Conservation (phyloP, 192 early-diverging fungal genomes). For the Glomus cerebriforme region DNA sequence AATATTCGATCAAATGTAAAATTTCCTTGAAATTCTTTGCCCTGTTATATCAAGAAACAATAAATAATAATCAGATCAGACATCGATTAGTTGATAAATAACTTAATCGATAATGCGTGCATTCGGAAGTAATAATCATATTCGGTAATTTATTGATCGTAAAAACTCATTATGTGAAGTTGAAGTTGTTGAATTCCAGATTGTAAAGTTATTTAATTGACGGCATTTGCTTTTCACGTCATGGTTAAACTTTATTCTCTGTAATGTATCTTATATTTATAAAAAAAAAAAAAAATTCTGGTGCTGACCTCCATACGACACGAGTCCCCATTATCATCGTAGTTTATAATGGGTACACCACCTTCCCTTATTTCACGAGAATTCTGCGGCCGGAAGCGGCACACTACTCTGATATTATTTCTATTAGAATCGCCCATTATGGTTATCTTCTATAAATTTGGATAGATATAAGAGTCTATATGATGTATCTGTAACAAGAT, state of each 20-base stretch:
- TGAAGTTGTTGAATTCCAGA: too few relatives aligned
- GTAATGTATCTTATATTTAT: not conserved
- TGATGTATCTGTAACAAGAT: not conserved
- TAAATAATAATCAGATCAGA: not conserved
- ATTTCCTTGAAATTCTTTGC: slow-evolving; percentile 64
- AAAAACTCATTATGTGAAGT: not conserved
- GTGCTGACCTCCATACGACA: slow-evolving; percentile 49
- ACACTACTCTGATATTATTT: slow-evolving; percentile 96
- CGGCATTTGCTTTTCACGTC: not conserved
- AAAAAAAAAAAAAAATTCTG: slow-evolving; percentile 18
- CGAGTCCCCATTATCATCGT: slow-evolving; percentile 70
- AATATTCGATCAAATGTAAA: slow-evolving; percentile 95
- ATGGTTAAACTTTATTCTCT: not conserved
- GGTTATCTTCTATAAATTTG: not conserved
- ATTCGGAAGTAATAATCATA: too few relatives aligned
- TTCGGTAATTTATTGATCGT: too few relatives aligned
- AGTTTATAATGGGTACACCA: slow-evolving; percentile 81
- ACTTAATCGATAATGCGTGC: too few relatives aligned
- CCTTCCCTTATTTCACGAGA: slow-evolving; percentile 87
- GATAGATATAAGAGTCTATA: not conserved
- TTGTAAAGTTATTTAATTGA: not conserved
- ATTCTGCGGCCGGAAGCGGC: slow-evolving; percentile 97
- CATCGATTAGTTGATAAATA: too few relatives aligned
- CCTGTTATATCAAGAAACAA: slow-evolving; percentile 32
- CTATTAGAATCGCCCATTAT: slow-evolving; percentile 12